phyloP scores from a whole-genome alignment of 805 yeast genomes.

The Candida easanensis region DNA sequence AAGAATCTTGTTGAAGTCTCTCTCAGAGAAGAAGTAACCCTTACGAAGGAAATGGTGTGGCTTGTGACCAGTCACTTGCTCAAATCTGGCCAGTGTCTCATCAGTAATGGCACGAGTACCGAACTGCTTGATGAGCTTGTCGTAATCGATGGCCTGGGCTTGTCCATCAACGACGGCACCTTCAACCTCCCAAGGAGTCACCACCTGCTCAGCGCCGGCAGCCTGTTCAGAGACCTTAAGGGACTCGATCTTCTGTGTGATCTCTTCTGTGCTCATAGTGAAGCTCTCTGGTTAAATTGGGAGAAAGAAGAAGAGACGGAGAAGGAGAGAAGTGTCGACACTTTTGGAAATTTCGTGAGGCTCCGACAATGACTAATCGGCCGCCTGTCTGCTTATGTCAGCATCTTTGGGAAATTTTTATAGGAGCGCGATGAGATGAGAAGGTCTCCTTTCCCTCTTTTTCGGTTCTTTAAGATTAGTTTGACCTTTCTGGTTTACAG shows the following conservation, averaged over 20 bases:
- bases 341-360: background rate
- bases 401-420: too few relatives aligned
- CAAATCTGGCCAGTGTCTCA: conserved; percentile 75
- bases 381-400: too few relatives aligned
- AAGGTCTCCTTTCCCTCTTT: too few relatives aligned
- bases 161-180: conserved; percentile 97
- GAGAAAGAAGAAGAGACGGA: background rate
- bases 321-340: background rate
- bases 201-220: conserved; percentile 24
- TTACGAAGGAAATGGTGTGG: conserved; percentile 90
- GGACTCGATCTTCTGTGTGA: conserved; percentile 11
- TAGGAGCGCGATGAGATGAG: too few relatives aligned
- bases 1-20: conserved; percentile 76
- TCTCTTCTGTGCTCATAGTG: conserved; percentile 8
- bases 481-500: too few relatives aligned
- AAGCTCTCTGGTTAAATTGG: background rate
- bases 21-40: conserved; percentile 89
- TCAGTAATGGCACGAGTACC: conserved; percentile 74
- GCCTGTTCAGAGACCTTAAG: conserved; percentile 3
- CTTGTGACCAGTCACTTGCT: conserved; percentile 77
- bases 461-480: too few relatives aligned
- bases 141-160: conserved; percentile 89
- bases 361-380: too few relatives aligned
- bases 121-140: conserved; percentile 78
- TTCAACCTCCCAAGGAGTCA: conserved; percentile 99